Base-by-base conservation (phyloP, 257 asterid genomes). In the Plantago major region DNA sequence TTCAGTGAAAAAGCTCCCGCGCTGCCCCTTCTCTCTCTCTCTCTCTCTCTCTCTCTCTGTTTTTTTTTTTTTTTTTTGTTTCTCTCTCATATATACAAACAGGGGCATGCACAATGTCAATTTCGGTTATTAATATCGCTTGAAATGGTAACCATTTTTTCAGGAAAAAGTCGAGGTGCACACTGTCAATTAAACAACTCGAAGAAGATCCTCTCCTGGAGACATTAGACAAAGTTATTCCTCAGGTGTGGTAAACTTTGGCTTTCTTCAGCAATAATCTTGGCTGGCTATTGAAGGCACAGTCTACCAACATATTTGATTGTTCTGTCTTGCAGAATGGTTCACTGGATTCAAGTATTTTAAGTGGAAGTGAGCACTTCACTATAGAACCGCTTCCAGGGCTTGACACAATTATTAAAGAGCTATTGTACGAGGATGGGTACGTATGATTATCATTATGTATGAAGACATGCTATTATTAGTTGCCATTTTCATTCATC, bases 141-240 rank as follows among this genome's bases (percentile, higher is more conserved):
- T 47, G 43, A 13, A 48, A 57, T 22, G 50, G 64, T 30, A 52
- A 46, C 51, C 56, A 65, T 64, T 55, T 64, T 55, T 65, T 59
- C 83, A 90, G 97, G 74, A 86, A 57, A 67, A 92, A 85, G 76
- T 75, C 86, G 38, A 76, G 96, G 75, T 68, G 86, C 69, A 78
- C 89, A 28, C 69, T 92, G 83, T 92, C 99, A 43, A 83, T 92
- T 68, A 92, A 84, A 70, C 99, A 92, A 72, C 69, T 92, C 67
- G 95, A 86, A 77, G 97, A 89, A 78, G 99, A 92, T 73, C 99
- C 99, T 44, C 81, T 89, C 49, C 65, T 89, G 40, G 97, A 89
- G 79, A 92, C 99, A 26, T 71, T 92, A 70, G 99, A 89, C 78
- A 84, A 85, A 79, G 99, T 84, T 62, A 92, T 92, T 67, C 95